Base-by-base conservation (phyloP, 306 rosid species). In the Malus sieversii region DNA sequence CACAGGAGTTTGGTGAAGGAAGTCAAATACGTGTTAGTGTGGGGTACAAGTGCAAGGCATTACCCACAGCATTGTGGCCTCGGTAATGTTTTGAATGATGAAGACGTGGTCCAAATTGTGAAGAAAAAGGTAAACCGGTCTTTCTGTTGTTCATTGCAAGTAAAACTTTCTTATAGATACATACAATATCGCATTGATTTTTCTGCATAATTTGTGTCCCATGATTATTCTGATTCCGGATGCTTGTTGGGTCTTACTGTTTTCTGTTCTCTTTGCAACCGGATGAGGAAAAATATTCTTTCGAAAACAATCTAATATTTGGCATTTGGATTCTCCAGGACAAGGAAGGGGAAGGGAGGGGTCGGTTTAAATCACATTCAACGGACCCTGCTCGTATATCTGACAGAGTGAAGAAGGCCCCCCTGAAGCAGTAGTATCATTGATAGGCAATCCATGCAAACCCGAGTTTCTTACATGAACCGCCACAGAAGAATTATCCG, bases 361-460 rank as follows among this genome's bases (percentile, higher is more conserved):
- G 99, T 68, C 91, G 99, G 59, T 96, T 96, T 82, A 96, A 96
- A 80, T 96, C 99, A 0, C 99, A 96, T 86, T 84, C 99, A 16
- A 91, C 77, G 0, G 98, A 90, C 20, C 98, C 99, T 66, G 96
- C 99, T 82, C 84, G 99, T 62, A 96, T 96, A 77, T 86, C 90
- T 27, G 99, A 96, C 89, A 86, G 98, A 90, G 96, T 89, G 88
- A 96, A 96, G 89, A 93, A 96, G 88, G 99, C 98, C 66, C 99
- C 99, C 20, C 68, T 96, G 77, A 96, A 90, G 85, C 85, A 88
- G 68, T 96, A 77, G 83, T 53, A 30, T 57, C 63, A 35, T 33
- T 8, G 55, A 15, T 15, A 48, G 55, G 20, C 8, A 15, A 15
- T 15, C 55, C 79, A 30, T 68, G 79, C 35, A 30, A 67, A 74